Base-by-base conservation (phyloP, 371 early-diverging fungal genomes). In the Lichtheimia hyalospora region DNA sequence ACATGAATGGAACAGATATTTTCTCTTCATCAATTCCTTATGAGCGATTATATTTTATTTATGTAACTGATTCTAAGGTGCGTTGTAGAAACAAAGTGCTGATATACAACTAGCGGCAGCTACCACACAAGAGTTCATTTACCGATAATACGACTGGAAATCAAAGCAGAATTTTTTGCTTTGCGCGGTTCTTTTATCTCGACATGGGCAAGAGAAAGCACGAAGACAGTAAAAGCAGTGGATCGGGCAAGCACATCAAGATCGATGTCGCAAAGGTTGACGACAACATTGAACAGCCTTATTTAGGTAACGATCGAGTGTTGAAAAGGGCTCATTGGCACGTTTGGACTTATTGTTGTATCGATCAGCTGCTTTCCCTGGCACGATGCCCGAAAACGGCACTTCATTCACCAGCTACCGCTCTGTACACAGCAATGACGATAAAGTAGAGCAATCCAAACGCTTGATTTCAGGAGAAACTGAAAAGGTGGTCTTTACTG, bases 401-500 rank as follows among this genome's bases (percentile, higher is more conserved):
- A 73, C 73, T 21, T 24, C 28, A 8, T 75, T 75, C 40, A 62
- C 67, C 34, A 61, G 67, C 39, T 71, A 77, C 25, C 71, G 66
- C 39, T 62, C 63, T 10, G 20, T 39, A 0, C 12, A 16, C 21
- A 21, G 21, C 46, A 21, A 46, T 7, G 64, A 64, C 21, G 64
- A 66, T 3, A 56, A 57, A 24, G 68, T 62, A 13, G 51, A 51
- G n/a, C n/a, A n/a, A n/a, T n/a, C n/a, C 13, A 67, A 80, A 21
- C 66, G 73, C 20, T 67, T 89, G 16, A 61, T 90, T 2, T 81
- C 78, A 28, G 89, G 84, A 21, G 89, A 91, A 54, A 89, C 87
- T 1, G 84, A 87, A 28, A 91, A 89, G 70, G 83, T 92, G 39
- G 85, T 84, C 59, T 92, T 84, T 68, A 82, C 83, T 1, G 91